These are phyloP conservation scores for Histomonas meleagridis DNA, from an alignment of 208 protist genomes.

Conservation along the genomic window DNA sequence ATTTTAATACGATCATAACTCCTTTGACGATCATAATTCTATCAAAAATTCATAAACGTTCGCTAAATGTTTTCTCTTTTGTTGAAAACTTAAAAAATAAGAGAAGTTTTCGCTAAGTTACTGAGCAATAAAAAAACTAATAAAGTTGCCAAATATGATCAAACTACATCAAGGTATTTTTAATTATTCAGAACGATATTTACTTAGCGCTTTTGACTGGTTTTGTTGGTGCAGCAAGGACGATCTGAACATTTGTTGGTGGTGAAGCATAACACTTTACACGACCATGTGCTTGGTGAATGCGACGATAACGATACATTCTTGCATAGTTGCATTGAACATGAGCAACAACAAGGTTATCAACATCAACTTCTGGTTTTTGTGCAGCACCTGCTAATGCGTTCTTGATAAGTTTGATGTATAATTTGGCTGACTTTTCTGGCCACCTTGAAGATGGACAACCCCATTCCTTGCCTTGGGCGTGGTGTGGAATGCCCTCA, in stretches of 20 bases:
- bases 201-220: too few species aligned
- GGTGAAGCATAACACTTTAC: constrained; percentile 30
- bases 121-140: too few species aligned
- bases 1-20: too few species aligned
- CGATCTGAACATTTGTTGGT: constrained; percentile 30
- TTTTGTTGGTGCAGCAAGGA: background rate
- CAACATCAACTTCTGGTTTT: background rate
- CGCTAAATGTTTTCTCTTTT: too few species aligned
- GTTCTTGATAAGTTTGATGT: constrained; percentile 29
- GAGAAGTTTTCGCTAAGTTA: too few species aligned
- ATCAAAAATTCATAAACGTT: too few species aligned
- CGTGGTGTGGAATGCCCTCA: constrained; percentile 1
- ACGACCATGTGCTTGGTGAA: constrained; percentile 29
- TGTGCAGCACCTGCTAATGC: background rate
- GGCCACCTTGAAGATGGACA: constrained; percentile 10
- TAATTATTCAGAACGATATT: too few species aligned
- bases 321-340: constrained; percentile 13
- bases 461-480: background rate
- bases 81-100: too few species aligned
- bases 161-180: too few species aligned
- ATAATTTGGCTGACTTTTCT: constrained; percentile 15
- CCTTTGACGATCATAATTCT: too few species aligned
- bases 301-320: background rate
- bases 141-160: too few species aligned
- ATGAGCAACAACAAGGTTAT: background rate